Evolutionary conservation across 202 grass and related monocot genomes (phyloP).

Genomic region (Dendrocalamus latiflorus): DNA sequence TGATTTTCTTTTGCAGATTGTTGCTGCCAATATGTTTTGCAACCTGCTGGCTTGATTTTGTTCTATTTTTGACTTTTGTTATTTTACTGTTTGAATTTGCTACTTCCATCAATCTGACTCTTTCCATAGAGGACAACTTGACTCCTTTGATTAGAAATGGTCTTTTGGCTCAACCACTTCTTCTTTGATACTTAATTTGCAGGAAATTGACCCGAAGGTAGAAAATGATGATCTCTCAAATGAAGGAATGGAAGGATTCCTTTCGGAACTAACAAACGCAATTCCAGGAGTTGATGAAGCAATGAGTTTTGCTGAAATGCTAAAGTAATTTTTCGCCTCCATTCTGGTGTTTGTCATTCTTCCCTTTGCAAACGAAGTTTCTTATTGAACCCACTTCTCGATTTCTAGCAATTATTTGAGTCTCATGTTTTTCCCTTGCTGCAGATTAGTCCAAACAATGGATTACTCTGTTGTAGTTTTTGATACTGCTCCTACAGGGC

Average conservation of each 20-base stretch:
- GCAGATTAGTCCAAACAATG: slow-evolving; percentile 99
- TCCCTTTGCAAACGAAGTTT: not conserved
- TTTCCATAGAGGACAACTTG: not conserved
- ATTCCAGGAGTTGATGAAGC: slow-evolving; percentile 99
- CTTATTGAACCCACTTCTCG: not conserved
- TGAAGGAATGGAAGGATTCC: slow-evolving; percentile 90
- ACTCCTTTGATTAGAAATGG: not conserved
- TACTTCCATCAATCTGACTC: not conserved
- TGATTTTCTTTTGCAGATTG: not conserved
- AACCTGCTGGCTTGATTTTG: not conserved
- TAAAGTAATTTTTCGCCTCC: slow-evolving; percentile 55
- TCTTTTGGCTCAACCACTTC: slow-evolving; percentile 2
- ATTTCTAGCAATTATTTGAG: not conserved
- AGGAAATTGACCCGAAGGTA: slow-evolving; percentile 97
- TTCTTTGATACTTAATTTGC: slow-evolving; percentile 16
- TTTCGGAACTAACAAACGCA: slow-evolving; percentile 94
- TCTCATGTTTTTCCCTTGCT: slow-evolving; percentile 17
- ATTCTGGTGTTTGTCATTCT: slow-evolving; percentile 15
- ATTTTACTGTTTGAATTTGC: not conserved
- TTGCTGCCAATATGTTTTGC: not conserved
- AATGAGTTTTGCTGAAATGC: slow-evolving; percentile 99
- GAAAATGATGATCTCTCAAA: slow-evolving; percentile 81
- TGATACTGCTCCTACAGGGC: slow-evolving; percentile 98
- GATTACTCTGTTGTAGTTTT: slow-evolving; percentile 99
- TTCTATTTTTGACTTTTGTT: not conserved